phyloP scores from a whole-genome alignment of 2,329 filamentous ascomycete genomes.

The Rutstroemia sp. region DNA sequence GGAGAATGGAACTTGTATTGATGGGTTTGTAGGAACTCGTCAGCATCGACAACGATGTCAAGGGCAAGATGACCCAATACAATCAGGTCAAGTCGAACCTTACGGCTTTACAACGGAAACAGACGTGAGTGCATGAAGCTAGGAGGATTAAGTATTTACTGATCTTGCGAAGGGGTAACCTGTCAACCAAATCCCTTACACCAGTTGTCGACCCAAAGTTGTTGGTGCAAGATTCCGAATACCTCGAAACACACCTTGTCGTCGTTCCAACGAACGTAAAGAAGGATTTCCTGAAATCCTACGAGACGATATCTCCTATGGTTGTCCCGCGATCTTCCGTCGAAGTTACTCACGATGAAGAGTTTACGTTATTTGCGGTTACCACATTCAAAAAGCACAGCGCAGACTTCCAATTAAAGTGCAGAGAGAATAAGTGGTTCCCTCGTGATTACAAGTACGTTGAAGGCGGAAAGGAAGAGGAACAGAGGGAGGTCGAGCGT shows the following conservation, averaged over 20 bases:
- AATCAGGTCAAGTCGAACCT: conserved; percentile 84
- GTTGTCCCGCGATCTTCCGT: conserved; percentile 84
- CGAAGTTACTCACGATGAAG: conserved; percentile 76
- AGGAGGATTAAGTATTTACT: conserved; percentile 5
- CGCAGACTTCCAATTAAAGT: conserved; percentile 83
- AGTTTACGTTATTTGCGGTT: conserved; percentile 82
- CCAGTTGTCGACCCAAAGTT: conserved; percentile 75
- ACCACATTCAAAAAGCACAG: conserved; percentile 91
- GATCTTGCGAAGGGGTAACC: conserved; percentile 61
- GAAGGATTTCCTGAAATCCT: conserved; percentile 83
- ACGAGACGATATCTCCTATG: conserved; percentile 85
- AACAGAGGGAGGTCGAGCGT: conserved; percentile 77
- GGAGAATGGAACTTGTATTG: background rate
- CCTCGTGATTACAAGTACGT: conserved; percentile 91
- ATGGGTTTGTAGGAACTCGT: conserved; percentile 59
- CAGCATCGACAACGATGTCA: conserved; percentile 93
- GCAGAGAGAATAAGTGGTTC: conserved; percentile 87
- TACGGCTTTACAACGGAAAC: conserved; percentile 72
- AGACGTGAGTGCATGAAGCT: conserved; percentile 55
- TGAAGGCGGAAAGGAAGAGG: conserved; percentile 82
- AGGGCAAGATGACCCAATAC: conserved; percentile 90
- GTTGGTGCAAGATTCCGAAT: conserved; percentile 85
- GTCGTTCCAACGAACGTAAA: conserved; percentile 73
- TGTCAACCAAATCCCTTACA: conserved; percentile 88
- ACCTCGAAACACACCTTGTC: conserved; percentile 90